Base-by-base conservation (phyloP, 768 basidiomycete genomes). In the Phlegmacium glaucopus region DNA sequence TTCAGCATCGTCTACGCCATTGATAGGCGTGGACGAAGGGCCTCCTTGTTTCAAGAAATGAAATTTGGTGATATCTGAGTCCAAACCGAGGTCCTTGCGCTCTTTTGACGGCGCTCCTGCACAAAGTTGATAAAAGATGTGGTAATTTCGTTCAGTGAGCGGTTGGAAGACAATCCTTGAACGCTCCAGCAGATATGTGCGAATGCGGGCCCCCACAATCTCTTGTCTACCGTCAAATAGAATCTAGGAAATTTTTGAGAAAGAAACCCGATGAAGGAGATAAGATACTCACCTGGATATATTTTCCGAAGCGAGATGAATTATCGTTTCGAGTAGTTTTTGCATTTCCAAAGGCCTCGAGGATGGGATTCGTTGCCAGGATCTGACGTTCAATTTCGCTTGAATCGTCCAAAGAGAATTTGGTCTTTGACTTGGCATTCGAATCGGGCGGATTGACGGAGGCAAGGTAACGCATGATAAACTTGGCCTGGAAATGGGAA, bases 271-370 rank as follows among this genome's bases (percentile, higher is more conserved):
- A 39, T 45, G 35, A 42, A 25, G 26, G 40, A 48, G 45, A 34
- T 17, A 29, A 16, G 26, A 42, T 45, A 62, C 76, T 58, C 42
- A 94, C 96, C 80, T 99, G 95, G 54, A 99, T 97, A 70, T 99
- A 99, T 72, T 99, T 99, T 52, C 96, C 96, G 66, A 99, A 99
- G 48, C 96, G 84, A 16, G 96, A 99, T 7, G 93, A 96, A 66
- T 99, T 99, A 69, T 99, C 96, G 63, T 99, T 99, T 49, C 96
- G 81, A 12, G 96, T 97, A 27, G 96, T 99, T 72, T 99, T 99
- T 17, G 96, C 96, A 68, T 99, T 99, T 55, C 96, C 96, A 57
- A 99, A 98, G 0, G 96, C 90, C 69, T 99, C 96, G 53, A 99
- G 85, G 59, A 96, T 98, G 17, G 96, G 96, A 66, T 99, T 99